These are phyloP conservation scores for Reticulascus tulasneorum DNA, from an alignment of 2,329 filamentous ascomycete genomes.

Conservation along the genomic window DNA sequence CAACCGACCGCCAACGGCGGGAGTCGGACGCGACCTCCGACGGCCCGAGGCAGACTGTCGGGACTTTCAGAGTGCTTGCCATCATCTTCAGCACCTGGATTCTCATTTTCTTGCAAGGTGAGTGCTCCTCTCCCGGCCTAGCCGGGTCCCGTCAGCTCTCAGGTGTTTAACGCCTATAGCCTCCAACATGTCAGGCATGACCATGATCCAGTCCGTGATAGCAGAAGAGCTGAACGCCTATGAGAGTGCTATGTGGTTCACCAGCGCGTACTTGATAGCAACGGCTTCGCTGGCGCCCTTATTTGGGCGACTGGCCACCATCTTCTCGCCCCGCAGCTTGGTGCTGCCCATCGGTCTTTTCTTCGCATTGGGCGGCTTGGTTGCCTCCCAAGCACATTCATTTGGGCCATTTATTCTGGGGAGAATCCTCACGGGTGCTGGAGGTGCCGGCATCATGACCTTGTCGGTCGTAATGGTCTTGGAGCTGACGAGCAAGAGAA, in stretches of 20 bases:
- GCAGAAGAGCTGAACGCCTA: conserved; percentile 72
- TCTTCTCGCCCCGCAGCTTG: conserved; percentile 67
- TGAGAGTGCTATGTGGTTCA: conserved; percentile 74
- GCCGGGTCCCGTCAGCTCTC: conserved; percentile 1
- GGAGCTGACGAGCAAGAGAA: conserved; percentile 64
- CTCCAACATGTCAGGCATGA: conserved; percentile 75
- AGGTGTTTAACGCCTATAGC: conserved; percentile 27
- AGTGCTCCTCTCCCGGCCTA: conserved; percentile 4
- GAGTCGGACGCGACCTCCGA: conserved; percentile 6
- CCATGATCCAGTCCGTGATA: conserved; percentile 74
- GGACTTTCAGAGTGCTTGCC: conserved; percentile 31
- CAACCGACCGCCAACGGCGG: conserved; percentile 2
- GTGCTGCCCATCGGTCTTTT: conserved; percentile 57
- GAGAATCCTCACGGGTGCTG: conserved; percentile 63
- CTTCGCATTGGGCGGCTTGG: conserved; percentile 57
- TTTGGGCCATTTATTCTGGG: conserved; percentile 65
- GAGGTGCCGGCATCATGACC: conserved; percentile 68
- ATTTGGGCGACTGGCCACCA: conserved; percentile 65
- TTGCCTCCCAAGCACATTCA: conserved; percentile 58
- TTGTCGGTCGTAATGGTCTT: conserved; percentile 72
- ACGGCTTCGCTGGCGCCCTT: conserved; percentile 64
- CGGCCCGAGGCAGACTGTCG: conserved; percentile 19
- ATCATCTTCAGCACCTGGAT: conserved; percentile 51
- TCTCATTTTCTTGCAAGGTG: conserved; percentile 59
- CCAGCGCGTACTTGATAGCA: conserved; percentile 65